These are phyloP conservation scores for Umbelopsis sp. DNA, from an alignment of 192 early-diverging fungal genomes.

Conservation along the genomic window DNA sequence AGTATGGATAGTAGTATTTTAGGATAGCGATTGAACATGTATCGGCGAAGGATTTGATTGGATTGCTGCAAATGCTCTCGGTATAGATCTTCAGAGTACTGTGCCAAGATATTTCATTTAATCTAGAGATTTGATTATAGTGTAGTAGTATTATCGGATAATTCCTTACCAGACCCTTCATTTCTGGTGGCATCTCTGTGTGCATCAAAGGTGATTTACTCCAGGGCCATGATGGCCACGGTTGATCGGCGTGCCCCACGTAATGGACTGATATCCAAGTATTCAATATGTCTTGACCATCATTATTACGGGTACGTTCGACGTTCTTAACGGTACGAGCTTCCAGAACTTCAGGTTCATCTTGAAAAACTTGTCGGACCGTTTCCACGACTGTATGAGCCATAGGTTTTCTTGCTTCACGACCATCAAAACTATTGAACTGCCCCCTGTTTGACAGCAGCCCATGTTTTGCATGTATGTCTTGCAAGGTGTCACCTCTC, in stretches of 20 bases:
- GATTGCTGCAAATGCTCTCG: constrained; percentile 4
- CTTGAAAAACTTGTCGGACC: not conserved
- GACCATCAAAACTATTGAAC: not conserved
- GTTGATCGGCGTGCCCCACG: not conserved
- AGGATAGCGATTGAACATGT: constrained; percentile 14
- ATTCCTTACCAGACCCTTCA: constrained; percentile 3
- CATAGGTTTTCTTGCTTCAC: not conserved
- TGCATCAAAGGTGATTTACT: constrained; percentile 17
- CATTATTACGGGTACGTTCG: not conserved
- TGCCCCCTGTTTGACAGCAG: not conserved
- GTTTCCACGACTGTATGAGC: not conserved
- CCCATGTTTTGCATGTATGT: no score
- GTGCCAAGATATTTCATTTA: no score
- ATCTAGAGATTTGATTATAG: no score
- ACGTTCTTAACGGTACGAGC: not conserved
- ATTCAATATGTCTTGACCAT: not conserved
- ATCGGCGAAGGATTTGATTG: constrained; percentile 7
- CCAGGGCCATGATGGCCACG: constrained; percentile 7
- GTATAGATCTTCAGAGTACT: not conserved
- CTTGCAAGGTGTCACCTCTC: no score
- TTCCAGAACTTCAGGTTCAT: constrained; percentile 6
- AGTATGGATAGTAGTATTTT: not conserved
- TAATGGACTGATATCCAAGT: constrained; percentile 1
- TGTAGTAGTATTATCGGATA: no score
- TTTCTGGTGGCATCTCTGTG: constrained; percentile 13